Conservation (phyloP, 768 basidiomycete genomes). For the Podaxis carcinomalis region DNA sequence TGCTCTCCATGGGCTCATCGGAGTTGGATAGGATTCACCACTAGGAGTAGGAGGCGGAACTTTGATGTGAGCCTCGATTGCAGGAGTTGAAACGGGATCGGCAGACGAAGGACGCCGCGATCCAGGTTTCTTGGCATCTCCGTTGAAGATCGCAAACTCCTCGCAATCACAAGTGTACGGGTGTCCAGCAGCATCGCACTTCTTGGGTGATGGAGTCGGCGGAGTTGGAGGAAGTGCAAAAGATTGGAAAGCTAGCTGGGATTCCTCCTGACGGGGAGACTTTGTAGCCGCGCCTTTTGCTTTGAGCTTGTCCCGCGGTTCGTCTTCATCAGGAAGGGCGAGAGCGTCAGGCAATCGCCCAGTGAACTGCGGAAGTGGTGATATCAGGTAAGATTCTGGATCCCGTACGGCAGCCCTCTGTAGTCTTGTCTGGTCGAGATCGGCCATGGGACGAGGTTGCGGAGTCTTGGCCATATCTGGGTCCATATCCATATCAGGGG, state of each 20-base stretch:
- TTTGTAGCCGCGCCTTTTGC: background rate
- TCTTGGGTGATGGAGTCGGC: constrained; percentile 3
- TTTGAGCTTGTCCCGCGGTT: constrained; percentile 16
- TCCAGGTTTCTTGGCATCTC: constrained; percentile 4
- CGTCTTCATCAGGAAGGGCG: constrained; percentile 24
- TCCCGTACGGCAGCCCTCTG: constrained; percentile 29
- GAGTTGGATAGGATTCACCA: constrained; percentile 7
- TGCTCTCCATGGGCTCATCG: constrained; percentile 19
- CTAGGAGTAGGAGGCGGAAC: constrained; percentile 11
- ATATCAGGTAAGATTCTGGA: constrained; percentile 32
- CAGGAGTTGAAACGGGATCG: background rate
- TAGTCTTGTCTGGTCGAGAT: constrained; percentile 31
- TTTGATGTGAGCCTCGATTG: constrained; percentile 1
- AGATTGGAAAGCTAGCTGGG: background rate
- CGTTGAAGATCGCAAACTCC: constrained; percentile 12
- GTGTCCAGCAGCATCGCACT: constrained; percentile 20
- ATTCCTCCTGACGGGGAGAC: background rate
- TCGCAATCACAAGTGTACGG: constrained; percentile 19
- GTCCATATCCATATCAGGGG: constrained; percentile 8
- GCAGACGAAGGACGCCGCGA: background rate
- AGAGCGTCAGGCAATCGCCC: constrained; percentile 32
- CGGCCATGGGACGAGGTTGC: constrained; percentile 15
- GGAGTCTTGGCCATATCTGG: constrained; percentile 8
- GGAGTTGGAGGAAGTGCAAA: background rate
- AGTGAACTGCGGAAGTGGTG: constrained; percentile 40